Evolutionary conservation across 257 asterid species (phyloP), one percentile per base, ranked within the genome.

Genomic region (Nicotiana obtusifolia): DNA sequence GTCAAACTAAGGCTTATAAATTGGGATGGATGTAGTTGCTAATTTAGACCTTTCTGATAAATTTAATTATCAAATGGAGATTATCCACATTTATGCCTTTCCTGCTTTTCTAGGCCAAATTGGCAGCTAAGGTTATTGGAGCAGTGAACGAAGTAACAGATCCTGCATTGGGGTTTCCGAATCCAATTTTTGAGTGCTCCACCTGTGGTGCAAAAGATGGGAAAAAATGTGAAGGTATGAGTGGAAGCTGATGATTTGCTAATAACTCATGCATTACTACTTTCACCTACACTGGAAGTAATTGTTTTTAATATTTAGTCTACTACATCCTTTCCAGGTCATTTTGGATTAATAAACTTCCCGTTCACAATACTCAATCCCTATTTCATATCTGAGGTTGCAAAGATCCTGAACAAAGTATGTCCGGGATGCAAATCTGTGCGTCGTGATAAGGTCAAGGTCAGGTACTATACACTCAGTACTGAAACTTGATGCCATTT

Each of bases 401-500:
- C 93, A 28, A 88, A 89, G 85, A 82, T 92, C 79, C 92, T 96
- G 76, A 96, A 93, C 87, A 92, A 87, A 83, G 91, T 96, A 84
- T 96, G 99, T 69, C 98, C 98, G 0, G 95, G 89, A 65, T 96
- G 99, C 89, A 96, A 94, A 90, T 84, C 88, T 80, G 5, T 86
- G 41, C 87, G 90, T 81, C 82, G 28, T 56, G 81, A 68, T 78
- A 92, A 90, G 90, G 84, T 64, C 83, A 91, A 94, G 99, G 98
- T 94, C 89, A 89, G 91, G 81, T 88, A 86, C 87, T 85, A 84
- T 53, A 62, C 77, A 83, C 88, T 80, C 82, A 83, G 64, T 89
- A 69, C 81, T 84, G 62, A 81, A 81, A 28, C 73, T 61, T 84
- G 33, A 64, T 78, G 60, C 82, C 68, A 64, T 75, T 24, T 75